phyloP scores from a whole-genome alignment of 129 eudicot species.

The Pseudognaphalium luteoalbum region DNA sequence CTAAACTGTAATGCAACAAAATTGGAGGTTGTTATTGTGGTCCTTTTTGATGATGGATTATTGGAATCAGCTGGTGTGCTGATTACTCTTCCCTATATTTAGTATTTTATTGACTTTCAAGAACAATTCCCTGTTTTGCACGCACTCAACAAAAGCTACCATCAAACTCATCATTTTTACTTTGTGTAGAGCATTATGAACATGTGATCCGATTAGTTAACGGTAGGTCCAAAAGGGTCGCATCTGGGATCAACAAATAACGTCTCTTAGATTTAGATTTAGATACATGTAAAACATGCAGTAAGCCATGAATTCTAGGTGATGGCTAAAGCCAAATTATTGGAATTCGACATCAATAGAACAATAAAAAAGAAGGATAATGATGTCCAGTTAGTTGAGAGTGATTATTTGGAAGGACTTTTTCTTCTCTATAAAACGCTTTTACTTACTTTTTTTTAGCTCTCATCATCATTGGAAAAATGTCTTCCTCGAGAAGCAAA shows the following conservation, averaged over 20 bases:
- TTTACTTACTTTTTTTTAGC: slow-evolving; percentile 11
- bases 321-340: slow-evolving; percentile 1
- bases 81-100: neutral
- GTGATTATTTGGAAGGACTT: slow-evolving; percentile 2
- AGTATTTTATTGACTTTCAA: neutral
- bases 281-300: slow-evolving; percentile 27
- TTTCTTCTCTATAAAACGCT: neutral
- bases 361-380: neutral
- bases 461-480: slow-evolving; percentile 20
- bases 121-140: slow-evolving; percentile 1
- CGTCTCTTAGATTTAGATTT: no score
- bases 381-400: slow-evolving; percentile 19
- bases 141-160: slow-evolving; percentile 15
- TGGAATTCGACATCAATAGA: slow-evolving; percentile 1
- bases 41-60: neutral
- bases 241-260: slow-evolving; percentile 15
- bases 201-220: neutral
- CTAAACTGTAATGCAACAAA: slow-evolving; percentile 12
- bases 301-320: slow-evolving; percentile 11
- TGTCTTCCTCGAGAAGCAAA: slow-evolving; percentile 34
- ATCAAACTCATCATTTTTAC: neutral
- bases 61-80: slow-evolving; percentile 5
- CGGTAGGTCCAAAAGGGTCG: neutral
- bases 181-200: neutral
- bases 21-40: slow-evolving; percentile 6